A percentile compares a stretch with the other conserved stretches of the same genome.
Evolutionary conservation across 495 filamentous ascomycete genomes (phyloP).

Genomic region (Daldinia grandis): DNA sequence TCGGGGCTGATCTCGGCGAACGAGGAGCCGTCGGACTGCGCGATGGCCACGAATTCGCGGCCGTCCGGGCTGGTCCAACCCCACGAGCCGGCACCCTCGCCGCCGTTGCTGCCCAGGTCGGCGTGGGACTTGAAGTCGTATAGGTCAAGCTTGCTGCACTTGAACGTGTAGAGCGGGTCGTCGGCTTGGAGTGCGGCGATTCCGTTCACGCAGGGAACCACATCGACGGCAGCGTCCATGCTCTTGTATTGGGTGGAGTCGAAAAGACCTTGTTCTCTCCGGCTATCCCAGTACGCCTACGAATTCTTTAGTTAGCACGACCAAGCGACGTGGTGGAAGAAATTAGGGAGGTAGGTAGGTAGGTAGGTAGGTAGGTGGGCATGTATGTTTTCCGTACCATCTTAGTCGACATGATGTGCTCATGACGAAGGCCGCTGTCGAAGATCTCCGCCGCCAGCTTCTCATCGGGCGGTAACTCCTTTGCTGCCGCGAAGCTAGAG

Average conservation of each 20-base stretch:
- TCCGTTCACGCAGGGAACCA: constrained; percentile 57
- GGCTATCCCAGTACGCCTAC: constrained; percentile 49
- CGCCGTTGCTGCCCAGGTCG: constrained; percentile 55
- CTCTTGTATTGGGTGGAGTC: constrained; percentile 50
- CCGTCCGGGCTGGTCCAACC: constrained; percentile 66
- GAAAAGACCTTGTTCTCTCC: constrained; percentile 49
- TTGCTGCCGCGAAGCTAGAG: constrained; percentile 44
- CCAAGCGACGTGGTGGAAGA: too few relatives aligned
- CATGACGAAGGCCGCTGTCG: constrained; percentile 56
- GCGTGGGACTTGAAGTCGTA: constrained; percentile 63
- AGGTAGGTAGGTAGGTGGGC: too few relatives aligned
- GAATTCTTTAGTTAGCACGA: constrained; percentile 6
- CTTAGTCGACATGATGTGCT: constrained; percentile 52
- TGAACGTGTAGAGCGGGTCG: constrained; percentile 58
- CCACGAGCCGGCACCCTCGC: constrained; percentile 55
- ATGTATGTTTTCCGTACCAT: too few relatives aligned
- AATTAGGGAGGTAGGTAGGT: too few relatives aligned
- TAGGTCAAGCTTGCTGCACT: constrained; percentile 63
- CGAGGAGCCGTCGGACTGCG: constrained; percentile 64
- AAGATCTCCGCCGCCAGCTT: constrained; percentile 50
- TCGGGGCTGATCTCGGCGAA: constrained; percentile 62
- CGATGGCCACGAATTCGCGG: constrained; percentile 67
- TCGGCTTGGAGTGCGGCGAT: constrained; percentile 52
- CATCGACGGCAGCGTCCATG: constrained; percentile 36
- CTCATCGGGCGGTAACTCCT: constrained; percentile 47